A percentile compares a stretch with the other conserved stretches of the same genome.
Evolutionary conservation across 2,329 filamentous ascomycete genomes (phyloP).

Genomic region (Microcyclospora tardicrescens): DNA sequence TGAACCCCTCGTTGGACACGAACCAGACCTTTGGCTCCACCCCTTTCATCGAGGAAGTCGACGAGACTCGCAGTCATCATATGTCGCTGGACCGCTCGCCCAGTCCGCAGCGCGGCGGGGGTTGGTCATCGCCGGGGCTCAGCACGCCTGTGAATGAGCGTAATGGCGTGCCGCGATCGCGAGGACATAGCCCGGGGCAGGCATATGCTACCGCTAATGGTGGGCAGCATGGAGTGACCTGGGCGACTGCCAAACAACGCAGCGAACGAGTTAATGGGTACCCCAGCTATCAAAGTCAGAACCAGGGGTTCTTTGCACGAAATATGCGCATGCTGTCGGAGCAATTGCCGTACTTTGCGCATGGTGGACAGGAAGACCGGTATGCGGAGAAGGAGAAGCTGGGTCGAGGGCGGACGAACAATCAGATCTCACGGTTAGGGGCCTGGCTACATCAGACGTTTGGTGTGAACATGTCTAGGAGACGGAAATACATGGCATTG

Average conservation of each 20-base stretch:
- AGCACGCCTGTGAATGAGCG: slow-evolving; percentile 43
- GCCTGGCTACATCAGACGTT: slow-evolving; percentile 10
- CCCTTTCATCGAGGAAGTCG: slow-evolving; percentile 9
- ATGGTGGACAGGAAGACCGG: slow-evolving; percentile 29
- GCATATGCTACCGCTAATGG: slow-evolving; percentile 39
- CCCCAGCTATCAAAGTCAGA: slow-evolving; percentile 62
- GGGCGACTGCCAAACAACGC: slow-evolving; percentile 71
- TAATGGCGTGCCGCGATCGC: slow-evolving; percentile 24
- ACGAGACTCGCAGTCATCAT: slow-evolving; percentile 7
- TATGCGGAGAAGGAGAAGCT: slow-evolving; percentile 70
- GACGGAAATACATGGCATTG: slow-evolving; percentile 17
- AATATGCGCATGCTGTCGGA: slow-evolving; percentile 72
- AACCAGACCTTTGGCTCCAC: neutral
- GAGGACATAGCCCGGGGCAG: slow-evolving; percentile 4
- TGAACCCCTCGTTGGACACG: slow-evolving; percentile 1
- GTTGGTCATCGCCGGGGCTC: slow-evolving; percentile 72
- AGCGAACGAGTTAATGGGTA: slow-evolving; percentile 62
- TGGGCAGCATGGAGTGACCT: slow-evolving; percentile 46
- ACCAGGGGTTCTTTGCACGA: slow-evolving; percentile 75
- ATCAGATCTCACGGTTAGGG: slow-evolving; percentile 7
- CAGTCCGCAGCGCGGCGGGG: slow-evolving; percentile 69
- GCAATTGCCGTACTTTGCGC: slow-evolving; percentile 61
- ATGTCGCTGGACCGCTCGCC: slow-evolving; percentile 86
- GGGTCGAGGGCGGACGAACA: slow-evolving; percentile 35
- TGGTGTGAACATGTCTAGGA: slow-evolving; percentile 17